Percentiles rank a stretch among this genome's conserved stretches.
phyloP scores from a whole-genome alignment of 805 yeast genomes.

The Candida broadrunensis region DNA sequence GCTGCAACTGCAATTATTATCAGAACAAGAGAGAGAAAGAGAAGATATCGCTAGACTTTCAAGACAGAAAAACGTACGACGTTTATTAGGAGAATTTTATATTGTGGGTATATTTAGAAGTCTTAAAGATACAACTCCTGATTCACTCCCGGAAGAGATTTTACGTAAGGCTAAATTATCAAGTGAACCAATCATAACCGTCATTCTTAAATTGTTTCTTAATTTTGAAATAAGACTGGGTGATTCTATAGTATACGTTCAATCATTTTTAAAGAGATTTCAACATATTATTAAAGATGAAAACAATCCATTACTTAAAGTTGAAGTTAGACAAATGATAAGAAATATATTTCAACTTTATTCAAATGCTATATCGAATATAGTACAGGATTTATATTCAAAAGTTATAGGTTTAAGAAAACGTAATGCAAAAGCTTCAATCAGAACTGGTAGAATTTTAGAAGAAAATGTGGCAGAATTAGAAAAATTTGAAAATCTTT shows the following conservation, averaged over 20 bases:
- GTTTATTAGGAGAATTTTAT: conserved; percentile 57
- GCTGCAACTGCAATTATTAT: conserved; percentile 12
- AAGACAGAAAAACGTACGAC: conserved; percentile 45
- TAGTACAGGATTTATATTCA: conserved; percentile 32
- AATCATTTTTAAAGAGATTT: conserved; percentile 50
- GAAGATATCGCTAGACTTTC: conserved; percentile 44
- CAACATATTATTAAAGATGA: conserved; percentile 25
- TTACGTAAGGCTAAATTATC: conserved; percentile 19
- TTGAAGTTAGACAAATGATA: conserved; percentile 22
- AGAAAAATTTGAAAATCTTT: conserved; percentile 27
- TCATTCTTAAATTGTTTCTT: conserved; percentile 27
- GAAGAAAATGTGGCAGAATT: conserved; percentile 41
- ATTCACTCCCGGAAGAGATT: conserved; percentile 44
- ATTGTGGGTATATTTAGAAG: conserved; percentile 54
- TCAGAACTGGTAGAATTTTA: conserved; percentile 61
- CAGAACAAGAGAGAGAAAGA: conserved; percentile 23
- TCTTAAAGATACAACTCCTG: conserved; percentile 39
- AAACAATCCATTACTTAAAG: conserved; percentile 22
- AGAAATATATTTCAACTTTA: conserved; percentile 40
- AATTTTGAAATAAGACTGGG: conserved; percentile 26
- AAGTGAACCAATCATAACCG: conserved; percentile 18
- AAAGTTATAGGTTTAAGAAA: conserved; percentile 30
- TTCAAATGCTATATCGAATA: conserved; percentile 38
- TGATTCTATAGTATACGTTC: conserved; percentile 35
- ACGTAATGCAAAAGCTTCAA: conserved; percentile 51